phyloP scores from a whole-genome alignment of 371 early-diverging fungal species.

The Saksenaea oblongispora region DNA sequence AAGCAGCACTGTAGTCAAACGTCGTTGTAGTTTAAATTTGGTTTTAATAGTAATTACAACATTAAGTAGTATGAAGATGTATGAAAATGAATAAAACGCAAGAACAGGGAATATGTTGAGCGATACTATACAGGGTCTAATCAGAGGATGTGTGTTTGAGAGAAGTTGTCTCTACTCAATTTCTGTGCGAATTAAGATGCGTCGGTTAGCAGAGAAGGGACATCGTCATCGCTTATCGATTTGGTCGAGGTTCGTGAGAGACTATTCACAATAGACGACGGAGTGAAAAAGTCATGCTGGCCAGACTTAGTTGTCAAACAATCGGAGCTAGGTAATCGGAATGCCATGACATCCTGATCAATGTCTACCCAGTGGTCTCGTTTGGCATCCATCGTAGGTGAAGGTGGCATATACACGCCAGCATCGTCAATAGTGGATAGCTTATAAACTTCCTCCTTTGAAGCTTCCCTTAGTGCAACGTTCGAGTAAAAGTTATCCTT shows the following conservation, averaged over 20 bases:
- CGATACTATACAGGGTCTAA: constrained; percentile 5
- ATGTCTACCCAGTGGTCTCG: constrained; percentile 30
- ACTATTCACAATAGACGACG: constrained; percentile 17
- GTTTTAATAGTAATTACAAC: background rate
- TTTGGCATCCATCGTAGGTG: constrained; percentile 30
- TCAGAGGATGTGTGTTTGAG: background rate
- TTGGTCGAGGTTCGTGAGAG: background rate
- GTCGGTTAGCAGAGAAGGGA: constrained; percentile 19
- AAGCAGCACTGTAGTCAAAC: background rate
- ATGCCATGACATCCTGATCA: constrained; percentile 25
- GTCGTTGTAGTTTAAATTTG: too few relatives aligned
- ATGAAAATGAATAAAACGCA: background rate
- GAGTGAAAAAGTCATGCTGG: constrained; percentile 38
- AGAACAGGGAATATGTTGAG: background rate
- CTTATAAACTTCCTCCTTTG: constrained; percentile 31
- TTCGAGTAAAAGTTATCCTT: constrained; percentile 3
- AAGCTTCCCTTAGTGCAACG: constrained; percentile 29
- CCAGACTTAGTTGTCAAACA: constrained; percentile 29
- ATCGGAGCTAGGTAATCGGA: constrained; percentile 32
- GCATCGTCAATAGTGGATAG: constrained; percentile 41
- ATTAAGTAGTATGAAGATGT: background rate
- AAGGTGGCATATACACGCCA: constrained; percentile 45
- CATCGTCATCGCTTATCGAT: constrained; percentile 11
- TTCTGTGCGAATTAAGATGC: background rate
- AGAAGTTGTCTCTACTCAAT: background rate